phyloP scores from a whole-genome alignment of 2,329 filamentous ascomycete genomes.

The Bisporella sp. region DNA sequence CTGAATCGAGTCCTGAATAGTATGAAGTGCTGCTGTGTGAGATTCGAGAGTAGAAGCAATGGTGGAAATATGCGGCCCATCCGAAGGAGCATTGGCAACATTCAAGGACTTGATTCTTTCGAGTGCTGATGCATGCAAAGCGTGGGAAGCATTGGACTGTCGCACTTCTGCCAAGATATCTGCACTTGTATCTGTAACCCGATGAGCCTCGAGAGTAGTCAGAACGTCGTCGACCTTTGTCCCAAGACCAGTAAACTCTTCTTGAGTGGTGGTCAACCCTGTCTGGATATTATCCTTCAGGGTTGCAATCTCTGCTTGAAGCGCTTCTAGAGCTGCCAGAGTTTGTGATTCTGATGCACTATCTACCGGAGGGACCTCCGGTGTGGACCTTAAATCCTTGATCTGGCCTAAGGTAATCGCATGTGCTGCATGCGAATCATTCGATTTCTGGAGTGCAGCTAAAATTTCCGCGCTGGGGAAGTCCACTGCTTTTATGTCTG shows the following conservation, averaged over 20 bases:
- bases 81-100: not conserved
- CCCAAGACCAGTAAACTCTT: slow-evolving; percentile 14
- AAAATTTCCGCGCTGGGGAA: slow-evolving; percentile 14
- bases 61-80: slow-evolving; percentile 3
- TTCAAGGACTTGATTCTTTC: slow-evolving; percentile 6
- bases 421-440: slow-evolving; percentile 20
- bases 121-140: slow-evolving; percentile 8
- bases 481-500: slow-evolving; percentile 15
- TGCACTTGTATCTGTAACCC: slow-evolving; percentile 11
- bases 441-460: slow-evolving; percentile 20
- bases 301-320: slow-evolving; percentile 13
- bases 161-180: slow-evolving; percentile 9
- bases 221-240: slow-evolving; percentile 19
- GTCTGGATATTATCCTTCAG: slow-evolving; percentile 18
- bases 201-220: slow-evolving; percentile 15
- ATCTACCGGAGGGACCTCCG: not conserved
- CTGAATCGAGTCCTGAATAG: slow-evolving; percentile 1
- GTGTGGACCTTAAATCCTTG: slow-evolving; percentile 3
- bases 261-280: slow-evolving; percentile 14
- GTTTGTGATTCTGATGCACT: not conserved
- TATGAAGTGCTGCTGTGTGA: slow-evolving; percentile 5
- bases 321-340: slow-evolving; percentile 4
- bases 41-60: slow-evolving; percentile 6
- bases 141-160: slow-evolving; percentile 10
- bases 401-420: slow-evolving; percentile 11